Evolutionary conservation across 2,329 filamentous ascomycete genomes (phyloP).

Genomic region (Penicillium aurantiogriseum): DNA sequence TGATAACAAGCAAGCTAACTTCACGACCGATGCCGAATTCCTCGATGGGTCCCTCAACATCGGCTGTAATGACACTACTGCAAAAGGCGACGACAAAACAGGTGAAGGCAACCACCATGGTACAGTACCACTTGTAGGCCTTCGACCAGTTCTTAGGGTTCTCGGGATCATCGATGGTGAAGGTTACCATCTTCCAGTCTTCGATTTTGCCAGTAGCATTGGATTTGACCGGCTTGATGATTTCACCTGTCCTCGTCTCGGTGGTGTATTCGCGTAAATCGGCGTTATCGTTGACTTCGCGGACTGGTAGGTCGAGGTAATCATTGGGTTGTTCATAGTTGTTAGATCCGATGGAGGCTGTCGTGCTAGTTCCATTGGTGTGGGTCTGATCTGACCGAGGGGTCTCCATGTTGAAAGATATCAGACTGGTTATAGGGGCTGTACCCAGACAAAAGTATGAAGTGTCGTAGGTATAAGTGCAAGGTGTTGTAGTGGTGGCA

Average conservation of each 20-base stretch:
- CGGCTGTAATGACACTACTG: constrained; percentile 75
- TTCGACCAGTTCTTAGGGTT: constrained; percentile 88
- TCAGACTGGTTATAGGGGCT: neutral
- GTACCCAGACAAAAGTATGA: constrained; percentile 1
- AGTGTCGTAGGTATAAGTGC: neutral
- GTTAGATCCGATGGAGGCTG: constrained; percentile 24
- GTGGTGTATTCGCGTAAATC: constrained; percentile 66
- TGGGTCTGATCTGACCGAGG: constrained; percentile 12
- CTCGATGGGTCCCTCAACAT: constrained; percentile 62
- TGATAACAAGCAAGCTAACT: constrained; percentile 69
- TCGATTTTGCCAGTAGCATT: constrained; percentile 53
- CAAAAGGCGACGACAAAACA: constrained; percentile 72
- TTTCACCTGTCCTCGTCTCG: constrained; percentile 62
- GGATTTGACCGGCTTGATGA: constrained; percentile 56
- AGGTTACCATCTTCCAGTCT: constrained; percentile 66
- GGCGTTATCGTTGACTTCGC: constrained; percentile 59
- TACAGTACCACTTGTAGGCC: constrained; percentile 75
- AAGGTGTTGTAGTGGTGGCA: neutral
- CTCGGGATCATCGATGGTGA: constrained; percentile 67
- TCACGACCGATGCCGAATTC: constrained; percentile 69
- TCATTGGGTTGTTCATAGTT: constrained; percentile 40
- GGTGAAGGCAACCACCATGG: constrained; percentile 76
- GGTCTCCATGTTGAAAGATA: constrained; percentile 18
- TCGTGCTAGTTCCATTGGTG: constrained; percentile 23
- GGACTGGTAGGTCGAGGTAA: constrained; percentile 61